phyloP scores from a whole-genome alignment of 2,329 filamentous ascomycete genomes.

The Colletotrichum liriopes region DNA sequence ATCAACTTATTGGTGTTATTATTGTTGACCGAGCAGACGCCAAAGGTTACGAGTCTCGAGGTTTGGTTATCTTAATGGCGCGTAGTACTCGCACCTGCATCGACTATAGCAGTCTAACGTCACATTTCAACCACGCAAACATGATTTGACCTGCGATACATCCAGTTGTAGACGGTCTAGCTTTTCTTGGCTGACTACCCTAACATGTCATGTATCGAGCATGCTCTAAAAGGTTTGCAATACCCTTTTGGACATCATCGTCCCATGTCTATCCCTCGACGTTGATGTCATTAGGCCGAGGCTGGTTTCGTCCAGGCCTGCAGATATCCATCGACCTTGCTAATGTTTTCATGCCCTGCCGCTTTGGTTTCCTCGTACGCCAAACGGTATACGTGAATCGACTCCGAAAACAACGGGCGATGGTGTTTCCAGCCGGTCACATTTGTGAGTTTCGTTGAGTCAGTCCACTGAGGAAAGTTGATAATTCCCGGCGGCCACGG shows the following conservation, averaged over 20 bases:
- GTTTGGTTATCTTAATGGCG: background rate
- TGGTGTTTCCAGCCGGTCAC: conserved; percentile 59
- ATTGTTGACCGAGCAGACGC: too few relatives aligned
- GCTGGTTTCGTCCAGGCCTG: background rate
- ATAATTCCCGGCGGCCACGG: conserved; percentile 48
- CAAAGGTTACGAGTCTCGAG: background rate
- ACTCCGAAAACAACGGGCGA: conserved; percentile 55
- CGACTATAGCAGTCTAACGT: background rate
- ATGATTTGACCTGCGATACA: background rate
- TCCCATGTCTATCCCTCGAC: background rate
- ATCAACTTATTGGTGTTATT: too few relatives aligned
- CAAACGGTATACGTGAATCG: conserved; percentile 53
- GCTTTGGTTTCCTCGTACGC: conserved; percentile 55
- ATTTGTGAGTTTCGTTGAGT: conserved; percentile 57
- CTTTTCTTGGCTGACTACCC: background rate
- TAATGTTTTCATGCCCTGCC: conserved; percentile 24
- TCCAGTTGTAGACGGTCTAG: too few relatives aligned
- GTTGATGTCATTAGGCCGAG: background rate
- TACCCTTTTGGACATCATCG: background rate
- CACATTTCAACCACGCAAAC: background rate
- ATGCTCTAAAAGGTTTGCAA: background rate
- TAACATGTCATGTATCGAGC: background rate
- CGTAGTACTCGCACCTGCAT: background rate
- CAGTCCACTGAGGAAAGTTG: conserved; percentile 60
- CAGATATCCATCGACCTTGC: background rate